Evolutionary conservation across 2,329 filamentous ascomycete species (phyloP), one percentile per base, ranked within the genome.

Genomic region (Ophiostoma novo-ulmi): DNA sequence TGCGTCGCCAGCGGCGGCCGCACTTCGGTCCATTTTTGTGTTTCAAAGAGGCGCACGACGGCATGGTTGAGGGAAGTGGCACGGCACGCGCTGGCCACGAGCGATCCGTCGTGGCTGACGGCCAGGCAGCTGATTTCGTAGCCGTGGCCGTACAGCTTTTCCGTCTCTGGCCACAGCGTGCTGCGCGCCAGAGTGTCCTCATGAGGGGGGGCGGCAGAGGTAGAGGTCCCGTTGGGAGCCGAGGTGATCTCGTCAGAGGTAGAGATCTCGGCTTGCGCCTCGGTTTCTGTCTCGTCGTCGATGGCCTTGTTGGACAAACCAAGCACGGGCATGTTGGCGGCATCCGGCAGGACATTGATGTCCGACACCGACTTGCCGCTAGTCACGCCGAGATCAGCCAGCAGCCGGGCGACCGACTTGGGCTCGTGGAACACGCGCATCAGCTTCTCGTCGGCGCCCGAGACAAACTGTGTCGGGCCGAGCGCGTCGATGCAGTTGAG

Each of bases 61-160:
- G 95, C 95, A 78, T 99, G 95, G 78, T 97, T 95, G 71, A 94
- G 84, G 1, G 93, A 96, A 77, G 90, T 97, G 22, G 95, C 95
- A 77, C 91, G 92, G 82, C 95, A 99, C 1, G 95, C 93, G 69
- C 94, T 97, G 41, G 95, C 95, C 17, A 99, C 85, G 31, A 97
- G 80, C 3, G 80, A 82, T 14, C 91, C 90, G 75, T 93, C 89
- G 76, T 91, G 87, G 76, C 88, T 93, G 8, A 90, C 86, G 13
- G 94, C 91, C 20, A 97, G 87, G 52, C 92, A 91, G 1, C 93
- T 97, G 68, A 99, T 94, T 80, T 99, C 95, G 80, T 97, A 97
- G 39, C 95, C 95, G 80, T 99, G 95, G 1, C 95, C 95, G 80
- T 99, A 99, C 1, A 99, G 86, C 81, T 99, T 99, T 79, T 99